Evolutionary conservation across 2,329 filamentous ascomycete species (phyloP), one percentile per base, ranked within the genome.

Genomic region (Ambrosiella beaveri): DNA sequence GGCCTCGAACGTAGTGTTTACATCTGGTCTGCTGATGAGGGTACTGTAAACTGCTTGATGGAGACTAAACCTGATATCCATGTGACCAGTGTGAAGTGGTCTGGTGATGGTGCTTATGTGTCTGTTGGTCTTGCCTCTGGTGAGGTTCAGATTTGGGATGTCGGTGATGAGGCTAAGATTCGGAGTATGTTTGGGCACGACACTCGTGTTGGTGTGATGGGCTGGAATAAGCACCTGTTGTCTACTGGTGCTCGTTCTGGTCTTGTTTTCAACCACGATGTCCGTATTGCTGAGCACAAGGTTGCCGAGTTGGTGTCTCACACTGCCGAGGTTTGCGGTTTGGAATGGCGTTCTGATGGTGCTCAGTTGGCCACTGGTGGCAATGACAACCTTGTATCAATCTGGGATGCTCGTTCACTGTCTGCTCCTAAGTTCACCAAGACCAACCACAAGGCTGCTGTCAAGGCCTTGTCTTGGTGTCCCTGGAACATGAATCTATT

Each of bases 81-180:
- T 69, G 83, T 98, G 66, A 94, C 90, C 74, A 96, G 90, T 64
- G 91, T 98, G 67, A 97, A 97, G 75, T 98, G 93, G 93, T 96
- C 90, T 62, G 88, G 87, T 55, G 93, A 98, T 67, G 93, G 93
- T 61, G 90, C 91, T 38, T 97, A 98, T 68, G 90, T 98, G 63
- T 85, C 90, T 63, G 90, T 97, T 64, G 93, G 93, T 61, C 85
- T 98, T 55, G 91, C 90, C 62, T 88, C 88, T 41, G 93, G 93
- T 61, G 93, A 98, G 71, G 88, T 98, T 41, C 93, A 98, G 74
- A 98, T 98, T 73, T 98, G 93, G 91, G 93, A 97, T 66, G 91
- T 96, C 36, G 86, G 95, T 65, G 93, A 98, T 71, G 82, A 85
- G 62, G 85, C 83, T 67, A 97, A 97, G 79, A 85, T 98, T 61